Base-by-base conservation (phyloP, 169 alveolate species). In the Neospora caninum region DNA sequence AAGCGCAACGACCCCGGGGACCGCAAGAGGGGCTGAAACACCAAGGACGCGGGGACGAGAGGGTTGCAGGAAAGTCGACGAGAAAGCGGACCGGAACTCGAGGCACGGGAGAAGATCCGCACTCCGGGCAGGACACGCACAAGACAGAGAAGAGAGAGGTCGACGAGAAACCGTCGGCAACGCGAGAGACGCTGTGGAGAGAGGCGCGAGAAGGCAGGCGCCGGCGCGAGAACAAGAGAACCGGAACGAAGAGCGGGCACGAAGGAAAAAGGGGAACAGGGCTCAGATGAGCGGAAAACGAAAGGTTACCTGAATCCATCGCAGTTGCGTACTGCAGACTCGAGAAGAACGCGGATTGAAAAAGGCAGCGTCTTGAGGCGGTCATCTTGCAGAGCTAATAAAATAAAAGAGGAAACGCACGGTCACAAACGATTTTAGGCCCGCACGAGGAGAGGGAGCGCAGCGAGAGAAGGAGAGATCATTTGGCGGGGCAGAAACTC, bases 301-400 rank as follows among this genome's bases (percentile, higher is more conserved):
- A 31, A 53, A 20, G 10, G 92, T 58, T 54, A 92, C 94, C 83
- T 88, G 78, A 73, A 89, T 92, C 98, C 99, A 94, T 99, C 99
- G 94, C 99, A 98, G 96, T 99, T 98, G 78, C 99, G 97, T 42
- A 99, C 97, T 0, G 99, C 99, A 34, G 99, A 97, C 96, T 99
- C 99, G 70, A 99, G 97, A 39, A 99, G 89, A 18, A 99, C 97
- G 94, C 99, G 97, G 69, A 98, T 97, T n/a, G 99, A 98, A 94
- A 96, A 98, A 4, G 99, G 99, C n/a, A 99, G 86, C 58, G 92
- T 49, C 82, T 80, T 80, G 25, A 78, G 49, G 39, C 96, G 93
- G 39, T 93, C 53, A 38, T 92, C 96, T 10, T 64, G 80, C 64
- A 94, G 84, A 16, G 93, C 94, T 88, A 70, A 45, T 42, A 39